Base-by-base conservation (phyloP, 2,329 filamentous ascomycete species). In the Aspergillus sp. region DNA sequence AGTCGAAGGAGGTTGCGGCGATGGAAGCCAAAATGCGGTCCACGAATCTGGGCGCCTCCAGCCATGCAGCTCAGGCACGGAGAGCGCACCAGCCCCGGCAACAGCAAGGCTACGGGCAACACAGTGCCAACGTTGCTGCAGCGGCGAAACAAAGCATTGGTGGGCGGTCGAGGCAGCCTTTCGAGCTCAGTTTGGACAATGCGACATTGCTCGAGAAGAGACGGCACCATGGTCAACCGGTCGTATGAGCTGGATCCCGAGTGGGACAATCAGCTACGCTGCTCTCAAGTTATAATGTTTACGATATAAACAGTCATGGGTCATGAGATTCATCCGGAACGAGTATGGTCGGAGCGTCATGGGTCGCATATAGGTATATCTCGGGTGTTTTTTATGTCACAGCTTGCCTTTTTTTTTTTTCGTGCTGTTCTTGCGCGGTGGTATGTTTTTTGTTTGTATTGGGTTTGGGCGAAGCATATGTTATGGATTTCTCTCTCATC, bases 151-250 rank as follows among this genome's bases (percentile, higher is more conserved):
- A 89, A 65, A 90, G 91, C 66, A 90, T 94, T 38, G 84, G 87
- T 42, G 79, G 83, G 29, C 81, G 84, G 57, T 85, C 88, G 61
- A 89, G 87, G 71, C 91, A 90, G 29, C 86, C 88, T 0, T 99
- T 99, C 61, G 94, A 99, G 73, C 81, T 99, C 44, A 97, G 86
- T 66, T 77, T 99, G 34, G 91, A 96, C 59, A 94, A 94, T 51
- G 89, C 94, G 1, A 97, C 92, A 1, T 74, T 99, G 47, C 78
- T 99, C 4, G 92, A 92, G 29, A 84, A 92, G 62, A 83, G 69
- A 45, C 68, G 67, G 49, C 62, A 71, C 21, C 67, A 68, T 16
- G 64, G 54, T 13, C 65, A 69, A 38, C 60, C 65, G 9, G 67
- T 68, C 42, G 61, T 48, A 19, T 71, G 55, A 57, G 34, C 34